Percentiles rank a stretch among this genome's conserved stretches.
Evolutionary conservation across 352 stramenopile genomes (phyloP).

Genomic region (Phytophthora pistaciae): DNA sequence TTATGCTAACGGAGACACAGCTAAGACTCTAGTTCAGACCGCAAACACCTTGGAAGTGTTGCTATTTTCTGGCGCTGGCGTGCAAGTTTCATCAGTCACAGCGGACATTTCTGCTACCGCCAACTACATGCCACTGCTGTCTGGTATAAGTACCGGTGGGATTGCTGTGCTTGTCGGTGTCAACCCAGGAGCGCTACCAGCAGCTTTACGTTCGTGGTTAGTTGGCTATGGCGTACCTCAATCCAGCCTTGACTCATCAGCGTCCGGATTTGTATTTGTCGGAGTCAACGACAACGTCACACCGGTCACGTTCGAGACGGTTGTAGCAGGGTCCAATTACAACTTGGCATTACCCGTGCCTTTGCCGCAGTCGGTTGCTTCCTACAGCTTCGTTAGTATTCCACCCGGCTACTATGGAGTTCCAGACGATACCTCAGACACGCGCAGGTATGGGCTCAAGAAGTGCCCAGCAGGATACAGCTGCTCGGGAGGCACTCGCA

Average conservation of each 20-base stretch:
- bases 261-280: constrained; percentile 40
- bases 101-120: constrained; percentile 1
- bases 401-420: constrained; percentile 59
- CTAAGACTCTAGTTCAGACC: constrained; percentile 12
- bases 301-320: constrained; percentile 27
- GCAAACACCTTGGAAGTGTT: constrained; percentile 31
- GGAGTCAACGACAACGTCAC: constrained; percentile 28
- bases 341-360: constrained; percentile 34
- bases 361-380: constrained; percentile 30
- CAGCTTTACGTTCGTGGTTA: constrained; percentile 24
- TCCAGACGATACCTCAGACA: constrained; percentile 42
- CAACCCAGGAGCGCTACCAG: constrained; percentile 11
- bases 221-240: constrained; percentile 20
- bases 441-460: constrained; percentile 41
- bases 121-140: constrained; percentile 30
- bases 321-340: constrained; percentile 12
- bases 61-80: constrained; percentile 23
- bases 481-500: constrained; percentile 45
- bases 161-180: constrained; percentile 27
- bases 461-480: constrained; percentile 52
- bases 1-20: constrained; percentile 23
- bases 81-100: constrained; percentile 1
- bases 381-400: constrained; percentile 44
- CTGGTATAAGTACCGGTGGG: constrained; percentile 4
- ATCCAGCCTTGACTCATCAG: constrained; percentile 16